These are phyloP conservation scores for Phytophthora agathidicida DNA, from an alignment of 352 stramenopile genomes.

Conservation along the genomic window DNA sequence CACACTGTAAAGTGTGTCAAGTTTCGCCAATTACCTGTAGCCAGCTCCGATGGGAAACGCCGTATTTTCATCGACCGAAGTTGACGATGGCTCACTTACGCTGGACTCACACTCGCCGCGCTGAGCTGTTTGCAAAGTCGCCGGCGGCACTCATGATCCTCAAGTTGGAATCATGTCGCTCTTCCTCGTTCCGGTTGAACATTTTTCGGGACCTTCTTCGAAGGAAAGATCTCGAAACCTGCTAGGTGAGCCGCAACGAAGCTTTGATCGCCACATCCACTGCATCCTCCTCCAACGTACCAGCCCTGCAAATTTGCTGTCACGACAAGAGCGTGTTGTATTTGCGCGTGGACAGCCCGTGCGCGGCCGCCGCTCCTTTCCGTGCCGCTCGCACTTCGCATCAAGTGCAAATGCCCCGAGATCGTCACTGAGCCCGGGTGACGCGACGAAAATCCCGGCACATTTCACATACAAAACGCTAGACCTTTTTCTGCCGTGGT, in stretches of 20 bases:
- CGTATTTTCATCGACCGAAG: slow-evolving; percentile 11
- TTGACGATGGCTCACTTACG: slow-evolving; percentile 3
- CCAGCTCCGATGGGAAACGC: background rate
- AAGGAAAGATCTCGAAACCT: slow-evolving; percentile 1
- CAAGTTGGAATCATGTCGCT: slow-evolving; percentile 15
- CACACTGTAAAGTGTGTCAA: too few relatives aligned
- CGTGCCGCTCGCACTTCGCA: slow-evolving; percentile 30
- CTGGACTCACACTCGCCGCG: slow-evolving; percentile 6
- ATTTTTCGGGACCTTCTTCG: slow-evolving; percentile 9
- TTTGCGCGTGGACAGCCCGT: slow-evolving; percentile 21
- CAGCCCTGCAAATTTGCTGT: slow-evolving; percentile 9
- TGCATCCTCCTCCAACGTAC: slow-evolving; percentile 12
- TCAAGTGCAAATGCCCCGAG: slow-evolving; percentile 17
- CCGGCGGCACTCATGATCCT: background rate
- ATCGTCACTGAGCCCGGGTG: slow-evolving; percentile 7
- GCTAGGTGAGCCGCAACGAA: slow-evolving; percentile 7
- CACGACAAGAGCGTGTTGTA: slow-evolving; percentile 29
- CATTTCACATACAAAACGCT: slow-evolving; percentile 27
- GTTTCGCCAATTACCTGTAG: slow-evolving; percentile 17
- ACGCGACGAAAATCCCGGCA: slow-evolving; percentile 28
- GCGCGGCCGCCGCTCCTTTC: slow-evolving; percentile 23
- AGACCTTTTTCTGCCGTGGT: slow-evolving; percentile 8
- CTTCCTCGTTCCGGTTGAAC: slow-evolving; percentile 11
- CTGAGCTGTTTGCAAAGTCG: background rate
- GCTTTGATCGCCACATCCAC: slow-evolving; percentile 18